phyloP scores from a whole-genome alignment of 345 rosid genomes.

The Acer saccharum region DNA sequence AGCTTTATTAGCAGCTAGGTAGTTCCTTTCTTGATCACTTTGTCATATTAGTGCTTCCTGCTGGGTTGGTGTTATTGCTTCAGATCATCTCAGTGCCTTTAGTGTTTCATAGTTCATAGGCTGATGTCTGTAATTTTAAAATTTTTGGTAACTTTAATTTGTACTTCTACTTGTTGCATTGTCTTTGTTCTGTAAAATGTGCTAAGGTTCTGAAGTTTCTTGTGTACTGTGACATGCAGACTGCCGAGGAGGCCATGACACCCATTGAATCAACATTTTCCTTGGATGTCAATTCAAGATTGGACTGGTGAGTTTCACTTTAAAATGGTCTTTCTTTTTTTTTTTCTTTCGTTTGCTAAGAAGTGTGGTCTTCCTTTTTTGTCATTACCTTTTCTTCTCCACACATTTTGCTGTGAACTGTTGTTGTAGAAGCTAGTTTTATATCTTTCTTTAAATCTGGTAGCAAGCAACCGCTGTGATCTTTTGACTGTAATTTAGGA shows the following conservation, averaged over 20 bases:
- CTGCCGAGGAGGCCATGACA: slow-evolving; percentile 90
- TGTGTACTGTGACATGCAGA: slow-evolving; percentile 42
- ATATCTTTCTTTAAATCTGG: not conserved
- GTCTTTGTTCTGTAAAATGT: slow-evolving; percentile 5
- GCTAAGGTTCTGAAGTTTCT: slow-evolving; percentile 11
- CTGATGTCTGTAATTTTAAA: not conserved
- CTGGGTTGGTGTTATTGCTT: not conserved
- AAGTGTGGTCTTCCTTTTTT: not conserved
- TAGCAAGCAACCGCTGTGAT: not conserved
- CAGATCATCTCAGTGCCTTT: not conserved
- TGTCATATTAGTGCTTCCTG: not conserved
- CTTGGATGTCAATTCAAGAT: slow-evolving; percentile 72
- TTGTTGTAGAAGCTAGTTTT: not conserved
- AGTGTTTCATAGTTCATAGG: not conserved
- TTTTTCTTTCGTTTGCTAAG: not conserved
- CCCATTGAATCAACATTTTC: slow-evolving; percentile 90
- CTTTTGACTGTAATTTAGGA: slow-evolving; percentile 17
- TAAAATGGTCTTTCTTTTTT: not conserved
- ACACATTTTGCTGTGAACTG: not conserved
- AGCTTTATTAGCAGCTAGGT: not conserved
- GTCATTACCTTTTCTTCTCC: slow-evolving; percentile 12
- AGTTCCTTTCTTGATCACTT: not conserved
- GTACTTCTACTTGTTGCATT: not conserved
- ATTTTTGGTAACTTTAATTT: slow-evolving; percentile 17
- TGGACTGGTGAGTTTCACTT: slow-evolving; percentile 64